Evolutionary conservation across 441 rosid genomes (phyloP).

Genomic region (Flueggea neowawraea): DNA sequence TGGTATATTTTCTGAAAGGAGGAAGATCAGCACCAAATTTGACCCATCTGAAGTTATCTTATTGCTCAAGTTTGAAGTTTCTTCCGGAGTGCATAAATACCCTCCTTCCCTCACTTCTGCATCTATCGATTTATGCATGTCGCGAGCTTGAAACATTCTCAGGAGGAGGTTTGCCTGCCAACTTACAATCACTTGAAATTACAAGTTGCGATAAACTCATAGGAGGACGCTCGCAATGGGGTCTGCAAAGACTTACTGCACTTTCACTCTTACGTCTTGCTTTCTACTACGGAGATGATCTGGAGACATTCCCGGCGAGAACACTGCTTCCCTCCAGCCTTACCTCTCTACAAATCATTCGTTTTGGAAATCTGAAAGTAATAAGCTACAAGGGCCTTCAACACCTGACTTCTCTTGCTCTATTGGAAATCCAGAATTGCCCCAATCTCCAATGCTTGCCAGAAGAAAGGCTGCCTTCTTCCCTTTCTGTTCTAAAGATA

Average conservation of each 20-base stretch:
- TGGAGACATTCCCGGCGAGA: slow-evolving; percentile 33
- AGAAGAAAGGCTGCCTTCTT: slow-evolving; percentile 19
- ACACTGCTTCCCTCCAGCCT: slow-evolving; percentile 27
- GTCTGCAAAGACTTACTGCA: slow-evolving; percentile 20
- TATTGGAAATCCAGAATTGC: slow-evolving; percentile 24
- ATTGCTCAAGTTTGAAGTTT: no score
- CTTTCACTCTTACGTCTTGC: slow-evolving; percentile 23
- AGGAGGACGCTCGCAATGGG: slow-evolving; percentile 19
- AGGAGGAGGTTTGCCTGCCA: background rate
- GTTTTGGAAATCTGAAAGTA: slow-evolving; percentile 13
- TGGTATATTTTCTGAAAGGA: slow-evolving; percentile 23
- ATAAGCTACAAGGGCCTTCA: slow-evolving; percentile 25
- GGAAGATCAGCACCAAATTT: slow-evolving; percentile 22
- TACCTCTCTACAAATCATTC: slow-evolving; percentile 4
- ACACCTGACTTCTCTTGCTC: slow-evolving; percentile 17
- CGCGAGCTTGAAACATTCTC: slow-evolving; percentile 22
- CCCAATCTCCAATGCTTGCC: slow-evolving; percentile 19
- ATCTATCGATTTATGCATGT: slow-evolving; percentile 24
- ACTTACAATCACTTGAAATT: slow-evolving; percentile 17
- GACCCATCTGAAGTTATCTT: slow-evolving; percentile 7
- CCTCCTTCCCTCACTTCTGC: slow-evolving; percentile 16
- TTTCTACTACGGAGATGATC: background rate
- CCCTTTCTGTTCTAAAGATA: background rate
- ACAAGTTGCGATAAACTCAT: slow-evolving; percentile 23
- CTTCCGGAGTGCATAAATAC: slow-evolving; percentile 21